phyloP scores from a whole-genome alignment of 2,329 filamentous ascomycete genomes.

The Xylaria sp. region DNA sequence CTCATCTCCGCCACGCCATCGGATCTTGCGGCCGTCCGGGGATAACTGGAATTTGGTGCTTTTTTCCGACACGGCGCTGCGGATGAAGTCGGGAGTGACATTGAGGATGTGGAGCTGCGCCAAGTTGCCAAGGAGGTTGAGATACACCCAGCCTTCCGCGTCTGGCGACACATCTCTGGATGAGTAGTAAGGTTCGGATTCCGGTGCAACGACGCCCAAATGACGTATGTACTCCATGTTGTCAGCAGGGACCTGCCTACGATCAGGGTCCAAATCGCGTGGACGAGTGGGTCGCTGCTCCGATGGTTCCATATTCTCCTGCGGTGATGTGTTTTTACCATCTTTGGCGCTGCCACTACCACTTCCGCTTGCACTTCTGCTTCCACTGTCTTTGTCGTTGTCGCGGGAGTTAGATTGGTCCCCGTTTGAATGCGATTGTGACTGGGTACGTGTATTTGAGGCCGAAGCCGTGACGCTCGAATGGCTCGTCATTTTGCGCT shows the following conservation, averaged over 20 bases:
- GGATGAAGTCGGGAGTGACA: constrained; percentile 81
- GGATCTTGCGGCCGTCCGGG: constrained; percentile 79
- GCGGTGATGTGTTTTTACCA: constrained; percentile 52
- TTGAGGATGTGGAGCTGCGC: constrained; percentile 88
- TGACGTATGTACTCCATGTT: constrained; percentile 85
- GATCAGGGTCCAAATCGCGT: constrained; percentile 80
- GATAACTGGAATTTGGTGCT: constrained; percentile 83
- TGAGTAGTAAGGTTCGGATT: constrained; percentile 59
- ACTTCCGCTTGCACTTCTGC: constrained; percentile 27
- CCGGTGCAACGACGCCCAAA: constrained; percentile 72
- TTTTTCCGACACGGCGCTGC: constrained; percentile 74
- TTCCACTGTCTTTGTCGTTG: constrained; percentile 46
- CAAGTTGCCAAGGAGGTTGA: constrained; percentile 83
- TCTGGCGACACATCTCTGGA: constrained; percentile 67
- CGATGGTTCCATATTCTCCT: constrained; percentile 54
- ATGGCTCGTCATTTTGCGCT: constrained; percentile 53
- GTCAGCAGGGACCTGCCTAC: constrained; percentile 78
- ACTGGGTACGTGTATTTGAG: constrained; percentile 56
- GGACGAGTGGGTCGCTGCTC: constrained; percentile 83
- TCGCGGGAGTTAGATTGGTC: constrained; percentile 60
- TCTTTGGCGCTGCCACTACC: constrained; percentile 41
- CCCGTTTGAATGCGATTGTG: constrained; percentile 55
- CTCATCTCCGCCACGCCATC: constrained; percentile 78
- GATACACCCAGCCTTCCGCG: constrained; percentile 81
- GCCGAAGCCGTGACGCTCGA: constrained; percentile 58